Base-by-base conservation (phyloP, 148 eudicot species). In the Spergularia marina region DNA sequence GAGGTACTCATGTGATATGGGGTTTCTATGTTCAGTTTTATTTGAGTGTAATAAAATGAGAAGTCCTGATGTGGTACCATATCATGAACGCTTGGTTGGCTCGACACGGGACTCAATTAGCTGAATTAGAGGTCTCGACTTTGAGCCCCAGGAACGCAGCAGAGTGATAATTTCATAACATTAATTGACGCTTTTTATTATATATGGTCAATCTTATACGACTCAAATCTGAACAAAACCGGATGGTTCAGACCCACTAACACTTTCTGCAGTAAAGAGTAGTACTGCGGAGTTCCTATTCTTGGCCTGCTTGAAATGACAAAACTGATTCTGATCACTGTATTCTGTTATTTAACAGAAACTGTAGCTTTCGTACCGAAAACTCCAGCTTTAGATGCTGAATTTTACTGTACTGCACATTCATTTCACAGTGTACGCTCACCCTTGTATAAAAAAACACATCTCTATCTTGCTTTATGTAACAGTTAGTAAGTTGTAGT, bases 1-100 rank as follows among this genome's bases (percentile, higher is more conserved):
- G 55, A 74, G 53, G 71, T 21, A 70, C 52, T 51, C 67, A 73
- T 57, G 65, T 78, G 57, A 76, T 53, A 74, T 76, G 70, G 49
- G 70, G 25, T 72, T 59, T n/a, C 39, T 70, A 77, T 39, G 51
- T 69, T 58, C 20, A 77, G 30, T 16, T 30, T 30, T 30, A 30
- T 6, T 3, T 62, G 21, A 59, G 2, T 34, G 44, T 30, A n/a
- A 70, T 40, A 70, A 47, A 65, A 36, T 10, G 11, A 3, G 59
- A 53, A 6, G 17, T 53, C 16, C 6, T 40, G 18, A 39, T 55
- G 36, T 30, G 36, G 36, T 30, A 30, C 36, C 36, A 0, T 30
- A 30, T 30, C 36, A 30, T 30, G 36, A 1, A 3, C 36, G 36
- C 36, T 30, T 30, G 36, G 3, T 30, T 30, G 36, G 36, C 4